A percentile compares a stretch with the other conserved stretches of the same genome.
phyloP scores from a whole-genome alignment of 1,139 yeast species.

The Lodderomyces metapsilosis region DNA sequence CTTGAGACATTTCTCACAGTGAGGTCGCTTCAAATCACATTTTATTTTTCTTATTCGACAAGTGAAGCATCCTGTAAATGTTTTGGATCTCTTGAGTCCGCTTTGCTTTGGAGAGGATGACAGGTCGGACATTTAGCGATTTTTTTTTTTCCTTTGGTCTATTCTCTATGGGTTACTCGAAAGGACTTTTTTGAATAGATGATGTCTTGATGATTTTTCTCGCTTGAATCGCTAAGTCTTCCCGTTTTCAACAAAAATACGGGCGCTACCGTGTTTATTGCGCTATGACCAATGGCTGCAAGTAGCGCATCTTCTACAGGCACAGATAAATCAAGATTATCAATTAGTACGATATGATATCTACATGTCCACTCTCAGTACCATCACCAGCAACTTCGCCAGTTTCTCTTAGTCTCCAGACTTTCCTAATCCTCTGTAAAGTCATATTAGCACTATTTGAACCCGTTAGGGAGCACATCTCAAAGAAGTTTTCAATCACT shows the following conservation, averaged over 20 bases:
- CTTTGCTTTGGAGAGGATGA: conserved; percentile 12
- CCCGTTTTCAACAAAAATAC: not conserved
- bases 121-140: not conserved
- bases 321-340: too few species aligned
- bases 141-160: not conserved
- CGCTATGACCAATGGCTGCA: too few species aligned
- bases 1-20: conserved; percentile 41
- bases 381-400: conserved; percentile 23
- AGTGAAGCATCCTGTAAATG: conserved; percentile 53
- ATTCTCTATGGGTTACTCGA: conserved; percentile 1
- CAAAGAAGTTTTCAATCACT: conserved; percentile 39
- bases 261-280: too few species aligned
- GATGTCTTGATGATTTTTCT: not conserved
- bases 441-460: conserved; percentile 47
- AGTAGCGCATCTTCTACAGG: too few species aligned
- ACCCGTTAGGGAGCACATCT: conserved; percentile 40
- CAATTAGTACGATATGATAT: conserved; percentile 22
- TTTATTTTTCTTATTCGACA: conserved; percentile 50
- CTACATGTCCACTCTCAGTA: conserved; percentile 25
- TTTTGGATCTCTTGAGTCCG: conserved; percentile 26
- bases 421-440: conserved; percentile 32
- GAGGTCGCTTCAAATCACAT: conserved; percentile 47
- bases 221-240: not conserved
- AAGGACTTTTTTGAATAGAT: not conserved
- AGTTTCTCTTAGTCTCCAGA: conserved; percentile 34